Evolutionary conservation across 768 basidiomycete genomes (phyloP).

Genomic region (Mycena latifolia): DNA sequence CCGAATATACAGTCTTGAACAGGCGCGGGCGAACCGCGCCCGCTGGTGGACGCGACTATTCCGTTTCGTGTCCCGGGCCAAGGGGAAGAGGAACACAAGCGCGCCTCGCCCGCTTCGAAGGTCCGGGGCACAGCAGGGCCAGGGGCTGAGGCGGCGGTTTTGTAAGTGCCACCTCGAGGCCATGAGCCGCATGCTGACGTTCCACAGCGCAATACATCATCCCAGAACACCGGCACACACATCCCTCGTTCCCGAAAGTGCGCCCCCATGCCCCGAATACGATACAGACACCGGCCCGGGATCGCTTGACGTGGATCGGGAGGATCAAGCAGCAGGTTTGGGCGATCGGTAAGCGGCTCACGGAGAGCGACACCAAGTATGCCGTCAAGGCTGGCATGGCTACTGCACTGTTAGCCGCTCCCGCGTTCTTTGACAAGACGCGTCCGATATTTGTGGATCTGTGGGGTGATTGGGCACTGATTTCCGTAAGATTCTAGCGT

Average conservation of each 20-base stretch:
- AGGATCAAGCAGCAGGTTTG: conserved; percentile 79
- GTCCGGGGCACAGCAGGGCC: conserved; percentile 20
- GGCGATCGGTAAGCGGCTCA: conserved; percentile 73
- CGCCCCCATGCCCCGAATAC: conserved; percentile 89
- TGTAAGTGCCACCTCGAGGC: conserved; percentile 13
- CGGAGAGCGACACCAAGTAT: conserved; percentile 85
- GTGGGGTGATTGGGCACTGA: conserved; percentile 95
- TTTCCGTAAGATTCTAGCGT: conserved; percentile 70
- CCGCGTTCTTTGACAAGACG: conserved; percentile 88
- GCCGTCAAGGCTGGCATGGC: conserved; percentile 91
- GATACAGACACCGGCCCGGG: conserved; percentile 78
- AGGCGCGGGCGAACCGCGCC: conserved; percentile 51
- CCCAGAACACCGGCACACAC: conserved; percentile 59
- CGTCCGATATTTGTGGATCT: conserved; percentile 84
- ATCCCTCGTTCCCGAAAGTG: conserved; percentile 84
- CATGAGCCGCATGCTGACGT: background rate
- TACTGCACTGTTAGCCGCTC: conserved; percentile 84
- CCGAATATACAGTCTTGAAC: conserved; percentile 79
- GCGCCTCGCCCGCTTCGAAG: conserved; percentile 6
- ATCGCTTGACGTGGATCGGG: conserved; percentile 70
- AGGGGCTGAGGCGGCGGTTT: conserved; percentile 20
- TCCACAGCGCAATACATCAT: conserved; percentile 65
- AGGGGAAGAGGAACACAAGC: conserved; percentile 18
- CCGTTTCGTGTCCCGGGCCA: conserved; percentile 21
- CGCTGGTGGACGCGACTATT: conserved; percentile 57